These are phyloP conservation scores for Malassezia equina DNA, from an alignment of 1,284 basidiomycete genomes.

Conservation along the genomic window DNA sequence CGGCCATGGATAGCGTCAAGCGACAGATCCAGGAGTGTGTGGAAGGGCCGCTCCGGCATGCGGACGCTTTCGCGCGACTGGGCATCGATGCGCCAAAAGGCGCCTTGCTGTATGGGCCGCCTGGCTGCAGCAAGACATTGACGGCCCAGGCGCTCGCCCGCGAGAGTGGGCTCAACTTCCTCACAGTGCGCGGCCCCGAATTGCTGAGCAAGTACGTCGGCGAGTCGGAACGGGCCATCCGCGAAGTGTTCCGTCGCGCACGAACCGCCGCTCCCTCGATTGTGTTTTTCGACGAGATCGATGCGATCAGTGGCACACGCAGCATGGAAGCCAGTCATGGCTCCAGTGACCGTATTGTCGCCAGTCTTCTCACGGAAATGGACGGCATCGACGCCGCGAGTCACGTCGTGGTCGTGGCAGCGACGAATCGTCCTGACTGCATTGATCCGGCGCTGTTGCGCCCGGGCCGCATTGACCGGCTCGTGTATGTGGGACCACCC, in stretches of 20 bases:
- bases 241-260: constrained; percentile 91
- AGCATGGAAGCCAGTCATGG: constrained; percentile 51
- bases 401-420: constrained; percentile 86
- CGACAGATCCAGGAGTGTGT: constrained; percentile 37
- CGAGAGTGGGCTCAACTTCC: constrained; percentile 90
- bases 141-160: constrained; percentile 86
- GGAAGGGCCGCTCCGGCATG: constrained; percentile 86
- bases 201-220: constrained; percentile 93
- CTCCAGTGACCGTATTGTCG: constrained; percentile 65
- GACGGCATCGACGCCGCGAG: constrained; percentile 88
- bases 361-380: constrained; percentile 87
- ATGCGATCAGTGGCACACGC: constrained; percentile 76
- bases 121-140: constrained; percentile 93
- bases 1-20: constrained; percentile 19
- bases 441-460: constrained; percentile 89
- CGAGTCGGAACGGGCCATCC: constrained; percentile 85
- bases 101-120: constrained; percentile 86
- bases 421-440: constrained; percentile 87
- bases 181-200: constrained; percentile 98
- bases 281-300: constrained; percentile 96
- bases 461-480: constrained; percentile 86
- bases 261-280: constrained; percentile 86
- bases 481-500: constrained; percentile 88
- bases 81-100: constrained; percentile 83
- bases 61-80: constrained; percentile 71